Percentiles rank a stretch among this genome's conserved stretches.
Evolutionary conservation across 306 rosid species (phyloP).

Genomic region (Astragalus glycyphyllos): DNA sequence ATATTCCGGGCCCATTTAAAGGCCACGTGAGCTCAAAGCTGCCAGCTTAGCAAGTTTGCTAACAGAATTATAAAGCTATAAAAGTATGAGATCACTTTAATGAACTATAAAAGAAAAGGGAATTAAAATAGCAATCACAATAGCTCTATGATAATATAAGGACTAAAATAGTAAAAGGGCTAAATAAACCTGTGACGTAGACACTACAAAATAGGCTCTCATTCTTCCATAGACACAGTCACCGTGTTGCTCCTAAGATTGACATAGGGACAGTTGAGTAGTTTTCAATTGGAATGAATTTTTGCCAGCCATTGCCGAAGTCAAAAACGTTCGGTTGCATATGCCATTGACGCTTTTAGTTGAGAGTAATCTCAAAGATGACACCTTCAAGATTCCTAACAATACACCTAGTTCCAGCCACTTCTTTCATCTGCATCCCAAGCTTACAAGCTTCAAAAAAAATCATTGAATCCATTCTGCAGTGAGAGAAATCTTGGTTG

Average conservation of each 20-base stretch:
- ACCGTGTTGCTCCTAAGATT: slow-evolving; percentile 4
- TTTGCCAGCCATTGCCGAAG: neutral
- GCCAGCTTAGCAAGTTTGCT: too few species aligned
- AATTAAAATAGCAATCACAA: too few species aligned
- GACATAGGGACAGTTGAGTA: neutral
- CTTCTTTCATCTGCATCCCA: slow-evolving; percentile 71
- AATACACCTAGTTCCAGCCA: slow-evolving; percentile 61
- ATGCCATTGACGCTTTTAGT: slow-evolving; percentile 36
- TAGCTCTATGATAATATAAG: too few species aligned
- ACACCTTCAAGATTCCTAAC: slow-evolving; percentile 77
- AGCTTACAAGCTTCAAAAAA: slow-evolving; percentile 61
- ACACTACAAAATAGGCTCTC: neutral
- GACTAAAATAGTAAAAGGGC: too few species aligned
- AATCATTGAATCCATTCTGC: slow-evolving; percentile 79
- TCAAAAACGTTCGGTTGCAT: slow-evolving; percentile 10
- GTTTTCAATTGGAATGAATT: slow-evolving; percentile 21
- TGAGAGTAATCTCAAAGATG: slow-evolving; percentile 70
- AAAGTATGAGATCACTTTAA: too few species aligned
- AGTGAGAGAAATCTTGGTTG: slow-evolving; percentile 13
- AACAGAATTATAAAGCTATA: too few species aligned
- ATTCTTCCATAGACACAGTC: slow-evolving; percentile 11
- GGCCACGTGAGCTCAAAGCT: too few species aligned
- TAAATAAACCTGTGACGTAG: neutral
- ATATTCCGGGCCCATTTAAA: too few species aligned
- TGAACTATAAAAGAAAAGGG: too few species aligned